These are phyloP conservation scores for Setomelanomma holmii DNA, from an alignment of 2,329 filamentous ascomycete genomes.

Conservation along the genomic window DNA sequence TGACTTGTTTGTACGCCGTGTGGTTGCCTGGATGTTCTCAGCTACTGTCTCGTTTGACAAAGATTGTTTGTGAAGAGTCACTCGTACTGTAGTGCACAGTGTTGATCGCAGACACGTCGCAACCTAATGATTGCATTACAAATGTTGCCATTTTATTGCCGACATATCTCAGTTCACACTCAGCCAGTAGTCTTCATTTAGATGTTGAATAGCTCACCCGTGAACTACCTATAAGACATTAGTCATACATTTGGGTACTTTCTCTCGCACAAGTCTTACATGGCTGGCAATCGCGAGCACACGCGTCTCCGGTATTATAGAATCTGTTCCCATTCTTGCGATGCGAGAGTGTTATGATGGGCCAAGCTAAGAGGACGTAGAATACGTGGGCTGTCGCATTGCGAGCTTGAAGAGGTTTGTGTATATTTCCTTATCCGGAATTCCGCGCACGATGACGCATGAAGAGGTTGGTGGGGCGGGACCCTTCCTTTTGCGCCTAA, in stretches of 20 bases:
- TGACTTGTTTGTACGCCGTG: constrained; percentile 88
- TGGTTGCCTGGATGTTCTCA: constrained; percentile 75
- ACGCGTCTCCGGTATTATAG: constrained; percentile 64
- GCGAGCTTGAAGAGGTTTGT: constrained; percentile 22
- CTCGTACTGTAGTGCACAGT: constrained; percentile 97
- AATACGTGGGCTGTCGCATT: constrained; percentile 4
- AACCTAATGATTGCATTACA: constrained; percentile 90
- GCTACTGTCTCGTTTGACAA: no score
- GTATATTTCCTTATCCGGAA: constrained; percentile 40
- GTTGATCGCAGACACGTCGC: constrained; percentile 91
- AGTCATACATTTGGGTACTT: constrained; percentile 25
- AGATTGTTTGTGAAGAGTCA: no score
- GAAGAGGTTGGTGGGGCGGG: constrained; percentile 37
- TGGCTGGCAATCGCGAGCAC: constrained; percentile 93
- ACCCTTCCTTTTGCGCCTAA: constrained; percentile 23
- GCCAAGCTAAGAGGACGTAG: not conserved
- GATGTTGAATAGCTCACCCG: constrained; percentile 63
- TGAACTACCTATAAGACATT: constrained; percentile 68
- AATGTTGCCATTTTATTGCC: constrained; percentile 98
- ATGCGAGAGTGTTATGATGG: constrained; percentile 13
- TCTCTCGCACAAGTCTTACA: constrained; percentile 65
- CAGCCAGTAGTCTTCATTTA: constrained; percentile 18
- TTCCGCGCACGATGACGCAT: constrained; percentile 44
- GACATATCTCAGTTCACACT: constrained; percentile 74
- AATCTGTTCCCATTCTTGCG: constrained; percentile 43